Base-by-base conservation (phyloP, 352 stramenopile genomes). In the Phytophthora vignae region DNA sequence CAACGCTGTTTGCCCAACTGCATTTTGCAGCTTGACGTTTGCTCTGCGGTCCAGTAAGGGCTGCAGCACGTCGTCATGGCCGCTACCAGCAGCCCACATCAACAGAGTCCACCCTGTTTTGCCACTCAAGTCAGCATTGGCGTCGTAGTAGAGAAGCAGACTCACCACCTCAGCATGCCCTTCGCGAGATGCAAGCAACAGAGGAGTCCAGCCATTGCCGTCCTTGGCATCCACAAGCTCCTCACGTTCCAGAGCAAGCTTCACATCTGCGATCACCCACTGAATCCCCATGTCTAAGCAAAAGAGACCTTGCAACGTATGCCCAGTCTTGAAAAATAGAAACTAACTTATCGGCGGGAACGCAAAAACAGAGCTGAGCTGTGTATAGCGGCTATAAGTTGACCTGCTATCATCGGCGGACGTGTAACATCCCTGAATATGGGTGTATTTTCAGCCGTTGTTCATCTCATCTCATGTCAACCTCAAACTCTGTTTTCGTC, bases 61-160 rank as follows among this genome's bases (percentile, higher is more conserved):
- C 5, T 36, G 48, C 12, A 53, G 17, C 25, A 64, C 57, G 27
- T 10, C 9, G 3, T 64, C 4, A 36, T 55, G 57, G 6, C 57
- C 42, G 10, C 15, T 42, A 12, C 55, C 57, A 17, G 40, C 57
- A 55, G 57, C 57, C 40, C 57, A 64, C 57, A 64, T 64, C 19
- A 64, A n/a, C 14, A 42, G 25, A 25, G 57, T 64, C 42, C 57
- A 64, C 5, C 57, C 57, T 33, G 57, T 64, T 8, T 64, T 64
- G 11, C 57, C 27, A 19, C 19, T n/a, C 38, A 64, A 22, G 48
- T 64, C 42, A 17, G 42, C n/a, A 12, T 7, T 36, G n/a, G 57
- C 57, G 10, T 64, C 42, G 19, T 64, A 64, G 42, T 64, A 29
- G 42, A 64, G 57, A 17, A 64, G 57, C 4, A 64, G 17, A 12